Evolutionary conservation across 441 rosid genomes (phyloP), one percentile per base, ranked within the genome.

Genomic region (Croton laevigatus): DNA sequence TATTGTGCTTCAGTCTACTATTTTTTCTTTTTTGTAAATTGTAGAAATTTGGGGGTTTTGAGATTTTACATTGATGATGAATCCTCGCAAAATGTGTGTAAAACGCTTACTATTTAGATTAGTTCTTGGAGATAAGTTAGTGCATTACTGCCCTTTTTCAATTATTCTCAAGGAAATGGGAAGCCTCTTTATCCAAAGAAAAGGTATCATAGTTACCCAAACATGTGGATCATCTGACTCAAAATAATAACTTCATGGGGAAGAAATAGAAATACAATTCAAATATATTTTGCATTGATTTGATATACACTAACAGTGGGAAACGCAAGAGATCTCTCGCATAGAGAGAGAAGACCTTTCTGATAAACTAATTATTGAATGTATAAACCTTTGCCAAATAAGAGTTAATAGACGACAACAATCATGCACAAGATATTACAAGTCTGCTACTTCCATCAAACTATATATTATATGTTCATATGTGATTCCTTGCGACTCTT

Each of bases 61-160:
- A 79, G 62, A 69, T 68, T 32, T 68, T 13, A 46, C 51, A 69
- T 81, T 65, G 79, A 63, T 79, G 80, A 75, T 72, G 76, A 70
- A 73, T 75, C 77, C 81, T 19, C 42, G 52, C 5, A 2, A 37
- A 9, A 6, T 4, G 38, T 38, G 11, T 61, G 51, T 17, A 40
- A 45, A 55, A 57, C 40, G 1, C 11, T 44, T 23, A 8, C n/a
- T 51, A 14, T 55, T 12, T 14, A n/a, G 34, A 48, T 42, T 5
- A 20, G 34, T 2, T 40, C 8, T 42, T 20, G 36, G 51, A 8
- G 59, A 40, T 12, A 16, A 14, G 22, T 14, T 20, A 27, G 38
- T 38, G 19, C 20, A 27, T 1, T 27, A 2, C 32, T 27, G 2
- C 34, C 55, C 53, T 55, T 14, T 60, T 3, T 40, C 44, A 5